phyloP scores from a whole-genome alignment of 2,329 filamentous ascomycete genomes.

The Beauveria sp. region DNA sequence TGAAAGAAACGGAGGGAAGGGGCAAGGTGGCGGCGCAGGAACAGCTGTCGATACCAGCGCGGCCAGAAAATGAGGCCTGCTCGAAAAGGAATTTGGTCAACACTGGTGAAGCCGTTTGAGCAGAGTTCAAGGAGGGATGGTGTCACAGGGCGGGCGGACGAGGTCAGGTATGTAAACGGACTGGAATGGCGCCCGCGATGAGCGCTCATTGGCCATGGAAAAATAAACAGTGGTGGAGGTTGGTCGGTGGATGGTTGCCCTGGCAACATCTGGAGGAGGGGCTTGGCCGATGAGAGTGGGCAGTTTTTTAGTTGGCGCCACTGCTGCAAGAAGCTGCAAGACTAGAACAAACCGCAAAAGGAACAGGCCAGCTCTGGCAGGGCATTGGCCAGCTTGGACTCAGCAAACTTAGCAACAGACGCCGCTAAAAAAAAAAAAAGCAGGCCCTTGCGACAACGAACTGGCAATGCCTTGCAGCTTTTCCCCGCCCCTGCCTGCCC shows the following conservation, averaged over 20 bases:
- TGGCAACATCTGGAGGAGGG: conserved; percentile 16
- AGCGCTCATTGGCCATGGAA: conserved; percentile 21
- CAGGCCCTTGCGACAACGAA: neutral
- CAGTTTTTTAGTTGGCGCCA: neutral
- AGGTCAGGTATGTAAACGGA: conserved; percentile 10
- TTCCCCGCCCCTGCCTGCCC: neutral
- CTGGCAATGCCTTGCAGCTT: conserved; percentile 6
- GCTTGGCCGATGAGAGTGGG: neutral
- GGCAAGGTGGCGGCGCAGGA: neutral
- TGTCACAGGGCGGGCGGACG: conserved; percentile 7
- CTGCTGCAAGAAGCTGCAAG: neutral
- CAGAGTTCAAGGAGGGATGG: neutral
- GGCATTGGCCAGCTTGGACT: conserved; percentile 5
- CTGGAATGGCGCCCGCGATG: conserved; percentile 11
- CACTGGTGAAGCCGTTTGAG: conserved; percentile 3
- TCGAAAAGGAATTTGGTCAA: neutral
- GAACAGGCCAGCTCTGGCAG: neutral
- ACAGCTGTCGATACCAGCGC: neutral
- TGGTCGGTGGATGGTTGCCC: conserved; percentile 19
- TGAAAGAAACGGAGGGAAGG: neutral
- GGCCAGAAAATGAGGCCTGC: conserved; percentile 11
- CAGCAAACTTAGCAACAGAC: neutral
- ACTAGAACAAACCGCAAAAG: neutral
- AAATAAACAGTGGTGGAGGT: conserved; percentile 24
- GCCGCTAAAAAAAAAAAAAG: neutral